Conservation (phyloP, 2,329 filamentous ascomycete species). For the Epichloe elymi region DNA sequence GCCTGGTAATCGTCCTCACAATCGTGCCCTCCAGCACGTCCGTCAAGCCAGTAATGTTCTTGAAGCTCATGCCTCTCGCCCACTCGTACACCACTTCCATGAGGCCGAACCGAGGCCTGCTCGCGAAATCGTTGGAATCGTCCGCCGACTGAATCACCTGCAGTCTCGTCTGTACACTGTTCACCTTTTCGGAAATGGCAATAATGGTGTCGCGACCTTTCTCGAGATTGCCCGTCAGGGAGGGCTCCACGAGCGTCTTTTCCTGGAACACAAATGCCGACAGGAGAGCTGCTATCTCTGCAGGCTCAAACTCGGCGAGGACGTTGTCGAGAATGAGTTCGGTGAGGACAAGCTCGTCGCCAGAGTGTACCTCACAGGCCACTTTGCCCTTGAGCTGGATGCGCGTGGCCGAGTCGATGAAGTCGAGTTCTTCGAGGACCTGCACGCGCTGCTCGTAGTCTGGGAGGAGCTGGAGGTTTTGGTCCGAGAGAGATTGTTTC, state of each 20-base stretch:
- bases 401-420: slow-evolving; percentile 75
- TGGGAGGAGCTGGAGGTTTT: slow-evolving; percentile 87
- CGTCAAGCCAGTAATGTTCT: slow-evolving; percentile 89
- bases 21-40: slow-evolving; percentile 97
- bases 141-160: slow-evolving; percentile 87
- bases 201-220: slow-evolving; percentile 76
- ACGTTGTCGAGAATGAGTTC: slow-evolving; percentile 96
- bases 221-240: slow-evolving; percentile 69
- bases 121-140: slow-evolving; percentile 85
- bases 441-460: slow-evolving; percentile 93
- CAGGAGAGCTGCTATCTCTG: slow-evolving; percentile 88
- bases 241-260: slow-evolving; percentile 74
- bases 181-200: slow-evolving; percentile 83
- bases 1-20: slow-evolving; percentile 80
- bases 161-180: slow-evolving; percentile 73
- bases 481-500: slow-evolving; percentile 82
- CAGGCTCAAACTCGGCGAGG: slow-evolving; percentile 84
- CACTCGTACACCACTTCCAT: slow-evolving; percentile 98
- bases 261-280: slow-evolving; percentile 97
- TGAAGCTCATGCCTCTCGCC: slow-evolving; percentile 96
- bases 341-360: slow-evolving; percentile 89
- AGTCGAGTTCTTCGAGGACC: slow-evolving; percentile 81
- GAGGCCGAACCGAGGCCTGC: slow-evolving; percentile 75
- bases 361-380: slow-evolving; percentile 94
- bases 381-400: slow-evolving; percentile 97